A percentile compares a stretch with the other conserved stretches of the same genome.
These are phyloP conservation scores for Calonectria montana DNA, from an alignment of 2,329 filamentous ascomycete species.

Conservation along the genomic window DNA sequence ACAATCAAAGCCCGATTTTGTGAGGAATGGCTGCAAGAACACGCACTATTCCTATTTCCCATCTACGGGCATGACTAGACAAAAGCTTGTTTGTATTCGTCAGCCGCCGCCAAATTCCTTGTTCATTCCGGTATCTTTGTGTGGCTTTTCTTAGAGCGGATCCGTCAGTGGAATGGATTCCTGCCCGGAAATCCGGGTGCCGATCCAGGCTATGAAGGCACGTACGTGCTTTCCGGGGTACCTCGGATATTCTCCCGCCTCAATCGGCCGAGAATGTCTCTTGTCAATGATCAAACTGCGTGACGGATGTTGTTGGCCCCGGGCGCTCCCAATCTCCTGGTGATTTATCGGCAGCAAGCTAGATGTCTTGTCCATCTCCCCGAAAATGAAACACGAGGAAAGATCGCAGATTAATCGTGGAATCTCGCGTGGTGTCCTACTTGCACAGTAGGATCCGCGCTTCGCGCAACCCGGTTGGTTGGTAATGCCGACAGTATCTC, in stretches of 20 bases:
- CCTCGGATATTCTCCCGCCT: neutral
- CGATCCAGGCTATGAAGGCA: neutral
- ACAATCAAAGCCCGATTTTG: neutral
- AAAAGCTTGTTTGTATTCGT: neutral
- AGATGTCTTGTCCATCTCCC: too few species aligned
- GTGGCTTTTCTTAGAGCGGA: neutral
- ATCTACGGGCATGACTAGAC: neutral
- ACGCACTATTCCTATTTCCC: neutral
- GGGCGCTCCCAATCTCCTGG: neutral
- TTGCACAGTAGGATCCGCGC: neutral
- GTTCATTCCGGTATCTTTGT: neutral
- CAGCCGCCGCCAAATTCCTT: neutral
- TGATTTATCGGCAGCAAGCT: neutral
- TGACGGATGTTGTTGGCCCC: neutral
- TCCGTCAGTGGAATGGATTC: neutral
- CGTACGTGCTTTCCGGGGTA: too few species aligned
- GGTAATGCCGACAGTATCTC: neutral
- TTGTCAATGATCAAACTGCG: too few species aligned
- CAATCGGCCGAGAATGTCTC: neutral
- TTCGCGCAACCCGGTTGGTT: neutral
- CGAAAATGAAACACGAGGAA: neutral
- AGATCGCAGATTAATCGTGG: neutral
- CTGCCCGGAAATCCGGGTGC: neutral
- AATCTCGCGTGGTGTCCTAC: neutral
- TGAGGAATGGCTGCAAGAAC: neutral